Base-by-base conservation (phyloP, 495 filamentous ascomycete genomes). In the Lichina pygmaea region DNA sequence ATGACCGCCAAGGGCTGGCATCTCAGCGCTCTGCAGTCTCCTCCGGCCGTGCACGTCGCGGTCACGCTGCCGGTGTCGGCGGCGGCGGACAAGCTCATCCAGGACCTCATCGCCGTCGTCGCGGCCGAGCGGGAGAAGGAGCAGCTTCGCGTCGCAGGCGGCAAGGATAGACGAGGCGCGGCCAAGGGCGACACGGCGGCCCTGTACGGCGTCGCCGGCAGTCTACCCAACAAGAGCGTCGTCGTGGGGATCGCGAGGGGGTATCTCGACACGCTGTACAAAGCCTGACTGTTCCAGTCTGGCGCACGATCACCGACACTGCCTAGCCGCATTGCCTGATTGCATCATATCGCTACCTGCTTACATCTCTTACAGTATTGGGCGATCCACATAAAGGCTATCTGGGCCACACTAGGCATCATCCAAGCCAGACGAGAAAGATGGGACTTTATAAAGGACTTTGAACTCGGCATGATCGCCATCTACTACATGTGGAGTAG, bases 261-360 rank as follows among this genome's bases (percentile, higher is more conserved):
- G 30, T 99, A 95, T 62, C 67, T 99, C 53, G 86, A 99, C 66
- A 81, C 84, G 44, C 59, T 94, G 59, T 99, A 95, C 57, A 94
- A 95, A 66, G 83, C 83, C 6, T 39, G 36, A 39, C 6, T 5
- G 11, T 15, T 39, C 36, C 2, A 11, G 10, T 39, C 6, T 1
- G 24, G 4, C 24, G 2, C 24, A 24, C 4, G 2, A 4, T 24
- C 24, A 24, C 24, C 24, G 24, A 4, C 24, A 24, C 24, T 24
- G 24, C 24, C 24, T 24, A n/a, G n/a, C n/a, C n/a, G 24, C 24
- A 24, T 4, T 24, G 24, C 24, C 24, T 24, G 24, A 24, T 24
- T 24, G 4, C 24, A 24, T 24, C 24, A n/a, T n/a, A n/a, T n/a
- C n/a, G n/a, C n/a, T n/a, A n/a, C n/a, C n/a, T n/a, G n/a, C n/a